Percentiles rank a stretch among this genome's conserved stretches.
These are phyloP conservation scores for Zangia roseola DNA, from an alignment of 768 basidiomycete species.

Conservation along the genomic window DNA sequence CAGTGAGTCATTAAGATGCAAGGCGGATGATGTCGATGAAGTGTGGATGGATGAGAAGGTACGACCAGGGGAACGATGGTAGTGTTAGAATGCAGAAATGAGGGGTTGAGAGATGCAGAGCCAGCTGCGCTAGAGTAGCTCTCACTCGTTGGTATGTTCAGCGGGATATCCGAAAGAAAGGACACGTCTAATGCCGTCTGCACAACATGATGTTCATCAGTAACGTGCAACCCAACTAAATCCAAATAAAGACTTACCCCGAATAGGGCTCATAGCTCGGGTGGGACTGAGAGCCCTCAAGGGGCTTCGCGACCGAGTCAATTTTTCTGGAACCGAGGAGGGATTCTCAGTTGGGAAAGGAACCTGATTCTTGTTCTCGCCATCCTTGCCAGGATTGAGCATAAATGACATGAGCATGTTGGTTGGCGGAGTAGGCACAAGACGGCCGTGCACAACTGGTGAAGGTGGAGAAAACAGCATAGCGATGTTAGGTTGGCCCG, in stretches of 20 bases:
- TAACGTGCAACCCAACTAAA: neutral
- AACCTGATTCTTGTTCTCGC: neutral
- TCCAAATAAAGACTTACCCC: constrained; percentile 11
- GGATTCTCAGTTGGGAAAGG: constrained; percentile 1
- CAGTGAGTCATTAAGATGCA: too few relatives aligned
- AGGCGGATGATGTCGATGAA: neutral
- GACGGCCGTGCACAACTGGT: constrained; percentile 2
- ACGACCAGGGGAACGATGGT: neutral
- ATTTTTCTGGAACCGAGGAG: neutral
- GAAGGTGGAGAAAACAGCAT: constrained; percentile 29
- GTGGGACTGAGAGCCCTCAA: constrained; percentile 32
- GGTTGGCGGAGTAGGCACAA: constrained; percentile 2
- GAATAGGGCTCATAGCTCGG: constrained; percentile 28
- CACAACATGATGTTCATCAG: constrained; percentile 7
- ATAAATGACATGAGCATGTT: constrained; percentile 2
- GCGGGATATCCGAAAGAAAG: constrained; percentile 19
- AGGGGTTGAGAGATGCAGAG: neutral
- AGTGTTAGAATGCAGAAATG: neutral
- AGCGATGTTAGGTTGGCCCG: constrained; percentile 13
- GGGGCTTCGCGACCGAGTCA: constrained; percentile 11
- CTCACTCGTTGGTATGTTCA: constrained; percentile 11
- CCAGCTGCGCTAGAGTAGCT: neutral
- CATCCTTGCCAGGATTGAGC: neutral
- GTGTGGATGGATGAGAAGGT: neutral
- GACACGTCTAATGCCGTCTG: constrained; percentile 31